Evolutionary conservation across 140 eudicot species (phyloP), one percentile per base, ranked within the genome.

Genomic region (Anethum foeniculum): DNA sequence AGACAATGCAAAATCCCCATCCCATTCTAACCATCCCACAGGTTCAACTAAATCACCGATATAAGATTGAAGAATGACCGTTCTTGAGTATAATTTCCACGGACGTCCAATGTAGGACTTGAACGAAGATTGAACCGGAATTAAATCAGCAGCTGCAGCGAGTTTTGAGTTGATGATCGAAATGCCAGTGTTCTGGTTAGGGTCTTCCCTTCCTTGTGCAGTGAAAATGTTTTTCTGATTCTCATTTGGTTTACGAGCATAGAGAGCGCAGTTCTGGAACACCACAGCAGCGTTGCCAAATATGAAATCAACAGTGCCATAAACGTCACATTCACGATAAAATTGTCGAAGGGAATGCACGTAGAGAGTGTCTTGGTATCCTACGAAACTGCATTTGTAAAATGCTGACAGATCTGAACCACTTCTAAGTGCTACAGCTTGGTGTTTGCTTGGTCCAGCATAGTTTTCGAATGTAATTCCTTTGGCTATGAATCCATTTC

Each of bases 151-250:
- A 15, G 86, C 89, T 0, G 93, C 86, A 18, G 89, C 86, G 7
- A 89, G 65, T 71, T 89, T 87, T 69, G 86, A 85, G 79, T 83
- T 83, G 7, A 85, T 60, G 77, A 89, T 81, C 1, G 90, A 89
- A 19, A 85, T 89, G 3, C 93, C 93, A 12, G 93, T 87, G 83
- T 87, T 89, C 68, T 89, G 93, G 67, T 85, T 85, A 3, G 93
- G 93, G n/a, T 89, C 93, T 21, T 89, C 88, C 16, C 93, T 81
- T 7, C 93, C 93, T 68, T 89, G 93, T 23, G 93, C 93, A 9
- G 93, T 89, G 89, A 80, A 89, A 27, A 89, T 56, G 89, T 89
- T 89, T 7, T 44, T 78, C 47, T 89, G 93, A 77, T 84, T 85
- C 25, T 41, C 71, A 78, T 65, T 41, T 10, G 93, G 93, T 23